Base-by-base conservation (phyloP, 2,329 filamentous ascomycete genomes). In the Cadophora luteo-olivacea region DNA sequence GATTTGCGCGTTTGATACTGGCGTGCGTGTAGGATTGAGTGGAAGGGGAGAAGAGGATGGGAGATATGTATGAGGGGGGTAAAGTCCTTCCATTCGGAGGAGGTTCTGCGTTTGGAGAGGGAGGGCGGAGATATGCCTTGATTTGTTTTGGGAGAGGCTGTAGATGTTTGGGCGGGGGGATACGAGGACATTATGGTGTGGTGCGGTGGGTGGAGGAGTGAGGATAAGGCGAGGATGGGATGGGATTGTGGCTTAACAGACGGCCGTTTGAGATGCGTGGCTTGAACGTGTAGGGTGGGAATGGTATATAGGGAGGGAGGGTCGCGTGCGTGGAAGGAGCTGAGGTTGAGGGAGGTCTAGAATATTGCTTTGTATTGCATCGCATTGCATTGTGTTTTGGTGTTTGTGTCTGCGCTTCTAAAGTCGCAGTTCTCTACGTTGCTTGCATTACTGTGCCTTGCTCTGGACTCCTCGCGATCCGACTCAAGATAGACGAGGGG, bases 21-120 rank as follows among this genome's bases (percentile, higher is more conserved):
- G n/a, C n/a, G n/a, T n/a, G n/a, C 33, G 33, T 5, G 33, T 36
- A 5, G 33, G 5, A 36, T 36, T 36, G 33, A 36, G 11, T 5
- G 33, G 11, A 11, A 8, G 49, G n/a, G 29, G 29, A 29, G 29
- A 5, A 29, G 3, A 29, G 24, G 24, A 52, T 24, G 33, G n/a
- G 54, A 1, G 19, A 24, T n/a, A 41, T 38, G 36, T 33, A 41
- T 24, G 55, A 41, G 0, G 36, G 19, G 11, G n/a, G 25, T 60
- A 60, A 24, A 60, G 33, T 60, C 52, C 29, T 54, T 55, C 52
- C 25, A 55, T 55, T 33, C 29, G 33, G 36, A 29, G 29, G 3
- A 29, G 52, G 33, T 25, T 25, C 25, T 33, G 52, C 14, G 25
- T 32, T 7, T 25, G 52, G 51, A 1, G 5, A 6, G 24, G 51